A percentile compares a stretch with the other conserved stretches of the same genome.
Conservation (phyloP, 495 filamentous ascomycete genomes). For the Ascobolus immersus region DNA sequence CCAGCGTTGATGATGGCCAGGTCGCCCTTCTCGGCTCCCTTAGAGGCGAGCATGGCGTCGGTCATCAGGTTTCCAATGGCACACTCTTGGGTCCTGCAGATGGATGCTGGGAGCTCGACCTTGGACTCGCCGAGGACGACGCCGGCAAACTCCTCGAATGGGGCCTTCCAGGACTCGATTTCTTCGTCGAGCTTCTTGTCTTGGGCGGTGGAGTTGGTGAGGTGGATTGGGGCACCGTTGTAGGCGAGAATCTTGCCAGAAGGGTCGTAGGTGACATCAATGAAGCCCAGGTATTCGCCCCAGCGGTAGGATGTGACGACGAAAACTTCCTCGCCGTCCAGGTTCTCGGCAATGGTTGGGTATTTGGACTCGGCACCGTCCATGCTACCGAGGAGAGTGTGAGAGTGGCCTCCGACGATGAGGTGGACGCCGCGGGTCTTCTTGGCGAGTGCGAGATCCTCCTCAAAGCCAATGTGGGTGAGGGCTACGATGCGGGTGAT, state of each 20-base stretch:
- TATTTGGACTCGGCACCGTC: constrained; percentile 25
- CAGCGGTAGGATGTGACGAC: constrained; percentile 31
- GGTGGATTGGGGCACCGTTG: constrained; percentile 29
- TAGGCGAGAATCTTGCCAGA: constrained; percentile 28
- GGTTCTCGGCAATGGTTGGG: constrained; percentile 29
- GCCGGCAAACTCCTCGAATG: constrained; percentile 26
- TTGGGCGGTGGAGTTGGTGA: constrained; percentile 27
- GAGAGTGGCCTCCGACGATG: constrained; percentile 30
- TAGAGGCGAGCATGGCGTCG: constrained; percentile 30
- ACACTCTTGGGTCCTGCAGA: constrained; percentile 28
- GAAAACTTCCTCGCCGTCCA: constrained; percentile 33
- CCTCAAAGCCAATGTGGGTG: constrained; percentile 34
- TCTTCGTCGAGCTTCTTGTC: constrained; percentile 25
- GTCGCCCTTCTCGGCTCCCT: constrained; percentile 16
- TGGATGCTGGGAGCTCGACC: constrained; percentile 24
- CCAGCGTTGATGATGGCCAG: constrained; percentile 29
- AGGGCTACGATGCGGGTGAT: constrained; percentile 30
- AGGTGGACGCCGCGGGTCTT: constrained; percentile 26
- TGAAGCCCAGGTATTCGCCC: constrained; percentile 35
- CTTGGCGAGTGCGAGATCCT: constrained; percentile 27
- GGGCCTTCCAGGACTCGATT: constrained; percentile 25
- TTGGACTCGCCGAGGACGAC: constrained; percentile 23
- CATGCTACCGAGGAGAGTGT: constrained; percentile 30
- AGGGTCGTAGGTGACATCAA: constrained; percentile 28
- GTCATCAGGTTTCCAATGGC: constrained; percentile 25